These are phyloP conservation scores for Pseudogymnoascus sp. DNA, from an alignment of 2,329 filamentous ascomycete species.

Conservation along the genomic window DNA sequence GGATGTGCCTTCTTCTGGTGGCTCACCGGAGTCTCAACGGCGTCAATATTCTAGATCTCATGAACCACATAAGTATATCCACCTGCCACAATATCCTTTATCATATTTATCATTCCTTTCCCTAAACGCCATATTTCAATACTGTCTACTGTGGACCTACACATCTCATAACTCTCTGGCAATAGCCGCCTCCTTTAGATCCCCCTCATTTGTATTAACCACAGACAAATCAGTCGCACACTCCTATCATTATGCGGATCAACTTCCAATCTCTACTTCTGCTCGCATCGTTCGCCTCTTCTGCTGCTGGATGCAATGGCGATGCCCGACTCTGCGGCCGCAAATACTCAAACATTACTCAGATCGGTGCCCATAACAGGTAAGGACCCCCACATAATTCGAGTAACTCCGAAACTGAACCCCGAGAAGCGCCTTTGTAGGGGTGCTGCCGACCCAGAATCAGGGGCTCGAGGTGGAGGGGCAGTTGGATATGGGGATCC, in stretches of 20 bases:
- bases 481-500: constrained; percentile 55
- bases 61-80: neutral
- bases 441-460: constrained; percentile 35
- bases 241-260: neutral
- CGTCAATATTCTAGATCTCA: neutral
- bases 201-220: neutral
- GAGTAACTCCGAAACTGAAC: constrained; percentile 36
- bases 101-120: neutral
- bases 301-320: constrained; percentile 60
- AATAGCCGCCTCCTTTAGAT: neutral
- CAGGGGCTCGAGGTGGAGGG: constrained; percentile 51
- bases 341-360: constrained; percentile 67
- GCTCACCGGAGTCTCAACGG: neutral
- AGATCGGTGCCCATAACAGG: constrained; percentile 64
- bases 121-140: neutral
- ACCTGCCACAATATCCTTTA: neutral
- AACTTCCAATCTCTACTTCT: neutral
- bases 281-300: constrained; percentile 11
- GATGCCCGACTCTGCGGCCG: constrained; percentile 65
- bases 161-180: neutral
- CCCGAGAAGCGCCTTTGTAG: constrained; percentile 24
- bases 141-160: neutral
- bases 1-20: neutral
- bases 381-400: constrained; percentile 48
- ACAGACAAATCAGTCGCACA: neutral